Conservation (phyloP, 768 basidiomycete genomes). For the Cystobasidiopsis lactophilus region DNA sequence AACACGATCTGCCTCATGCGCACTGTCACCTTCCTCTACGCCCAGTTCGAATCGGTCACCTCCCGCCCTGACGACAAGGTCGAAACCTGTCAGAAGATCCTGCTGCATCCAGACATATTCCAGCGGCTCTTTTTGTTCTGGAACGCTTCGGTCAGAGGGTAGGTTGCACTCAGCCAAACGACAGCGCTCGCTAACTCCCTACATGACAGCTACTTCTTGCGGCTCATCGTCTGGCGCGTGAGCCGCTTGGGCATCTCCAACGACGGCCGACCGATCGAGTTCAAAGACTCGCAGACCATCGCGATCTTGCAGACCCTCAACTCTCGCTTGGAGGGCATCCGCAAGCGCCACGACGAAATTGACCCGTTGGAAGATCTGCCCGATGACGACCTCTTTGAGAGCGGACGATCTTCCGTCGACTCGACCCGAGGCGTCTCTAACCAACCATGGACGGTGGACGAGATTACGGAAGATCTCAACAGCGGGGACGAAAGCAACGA, state of each 20-base stretch:
- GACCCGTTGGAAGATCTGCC: conserved; percentile 22
- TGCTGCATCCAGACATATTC: conserved; percentile 27
- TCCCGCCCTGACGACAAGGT: conserved; percentile 21
- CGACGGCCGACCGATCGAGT: conserved; percentile 14
- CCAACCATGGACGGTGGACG: conserved; percentile 16
- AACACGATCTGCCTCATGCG: conserved; percentile 29
- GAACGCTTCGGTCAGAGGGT: conserved; percentile 18
- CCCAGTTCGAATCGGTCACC: conserved; percentile 27
- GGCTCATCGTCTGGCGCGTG: conserved; percentile 28
- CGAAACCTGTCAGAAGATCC: conserved; percentile 24
- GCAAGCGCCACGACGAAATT: conserved; percentile 24
- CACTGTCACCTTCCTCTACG: conserved; percentile 27
- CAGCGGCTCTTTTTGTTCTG: conserved; percentile 27
- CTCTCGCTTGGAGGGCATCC: conserved; percentile 26
- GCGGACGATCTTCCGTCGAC: conserved; percentile 18
- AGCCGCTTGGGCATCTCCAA: conserved; percentile 23
- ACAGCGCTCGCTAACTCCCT: conserved; percentile 16
- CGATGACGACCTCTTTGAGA: conserved; percentile 12
- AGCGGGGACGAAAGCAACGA: conserved; percentile 14
- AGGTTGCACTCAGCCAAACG: not conserved
- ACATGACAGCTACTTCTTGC: conserved; percentile 24
- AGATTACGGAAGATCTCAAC: conserved; percentile 7
- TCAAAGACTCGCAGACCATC: conserved; percentile 17
- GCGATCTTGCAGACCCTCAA: conserved; percentile 25
- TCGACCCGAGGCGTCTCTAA: conserved; percentile 20